phyloP scores from a whole-genome alignment of 208 protist genomes.

The Naegleria fowleri region DNA sequence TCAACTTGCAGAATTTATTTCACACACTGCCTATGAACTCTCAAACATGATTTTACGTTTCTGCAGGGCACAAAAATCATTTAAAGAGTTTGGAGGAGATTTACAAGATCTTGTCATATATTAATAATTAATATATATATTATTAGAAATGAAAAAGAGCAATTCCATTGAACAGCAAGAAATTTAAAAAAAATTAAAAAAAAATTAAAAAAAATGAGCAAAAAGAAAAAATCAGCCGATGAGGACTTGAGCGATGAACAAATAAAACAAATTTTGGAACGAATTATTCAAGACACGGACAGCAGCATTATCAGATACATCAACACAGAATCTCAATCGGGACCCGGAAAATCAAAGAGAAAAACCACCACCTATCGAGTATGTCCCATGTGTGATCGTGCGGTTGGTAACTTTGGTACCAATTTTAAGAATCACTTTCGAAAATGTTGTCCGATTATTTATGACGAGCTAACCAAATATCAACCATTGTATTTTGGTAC shows the following conservation, averaged over 20 bases:
- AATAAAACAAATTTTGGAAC: neutral
- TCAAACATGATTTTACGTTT: no score
- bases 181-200: no score
- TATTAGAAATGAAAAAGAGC: no score
- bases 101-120: no score
- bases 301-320: neutral
- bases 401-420: neutral
- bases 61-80: no score
- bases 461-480: neutral
- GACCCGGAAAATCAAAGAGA: neutral
- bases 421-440: neutral
- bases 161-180: no score
- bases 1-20: no score
- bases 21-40: no score
- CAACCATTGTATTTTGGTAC: neutral
- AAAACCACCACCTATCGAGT: neutral
- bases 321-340: neutral
- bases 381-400: neutral
- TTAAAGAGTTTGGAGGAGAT: no score
- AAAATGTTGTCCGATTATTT: neutral
- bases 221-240: neutral
- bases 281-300: neutral
- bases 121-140: no score
- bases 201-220: neutral
- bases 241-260: neutral